These are phyloP conservation scores for Serpula lacrymans DNA, from an alignment of 768 basidiomycete species.

Conservation along the genomic window DNA sequence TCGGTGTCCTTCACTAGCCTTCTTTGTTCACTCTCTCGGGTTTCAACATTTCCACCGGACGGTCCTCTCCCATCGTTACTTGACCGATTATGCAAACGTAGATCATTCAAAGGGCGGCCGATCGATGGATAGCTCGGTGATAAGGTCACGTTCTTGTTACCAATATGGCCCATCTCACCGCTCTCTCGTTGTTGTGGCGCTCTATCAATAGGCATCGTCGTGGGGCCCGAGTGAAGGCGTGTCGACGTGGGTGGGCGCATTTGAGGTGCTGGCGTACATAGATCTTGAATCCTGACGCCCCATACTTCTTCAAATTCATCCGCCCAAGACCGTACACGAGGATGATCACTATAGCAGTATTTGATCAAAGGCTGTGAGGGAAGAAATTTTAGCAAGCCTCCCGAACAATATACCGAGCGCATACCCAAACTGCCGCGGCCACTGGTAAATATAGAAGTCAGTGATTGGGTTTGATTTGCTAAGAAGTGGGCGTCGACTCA, in stretches of 20 bases:
- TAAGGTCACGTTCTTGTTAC: slow-evolving; percentile 9
- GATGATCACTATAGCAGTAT: slow-evolving; percentile 56
- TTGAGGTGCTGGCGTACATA: slow-evolving; percentile 26
- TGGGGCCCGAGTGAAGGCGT: neutral
- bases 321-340: slow-evolving; percentile 54
- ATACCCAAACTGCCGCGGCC: neutral
- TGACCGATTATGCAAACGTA: slow-evolving; percentile 24
- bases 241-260: slow-evolving; percentile 7
- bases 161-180: neutral
- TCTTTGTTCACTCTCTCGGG: slow-evolving; percentile 20
- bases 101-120: slow-evolving; percentile 35
- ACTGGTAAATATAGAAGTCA: slow-evolving; percentile 1
- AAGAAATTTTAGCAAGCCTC: slow-evolving; percentile 34
- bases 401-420: neutral
- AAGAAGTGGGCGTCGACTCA: slow-evolving; percentile 25
- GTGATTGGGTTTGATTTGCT: neutral
- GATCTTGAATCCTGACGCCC: slow-evolving; percentile 57
- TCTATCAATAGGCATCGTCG: neutral
- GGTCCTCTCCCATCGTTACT: slow-evolving; percentile 15
- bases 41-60: slow-evolving; percentile 15
- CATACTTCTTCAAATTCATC: slow-evolving; percentile 62
- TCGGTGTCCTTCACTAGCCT: slow-evolving; percentile 21
- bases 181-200: neutral
- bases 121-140: slow-evolving; percentile 29
- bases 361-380: slow-evolving; percentile 61